These are phyloP conservation scores for Mycena kentingensis DNA, from an alignment of 768 basidiomycete species.

Conservation along the genomic window DNA sequence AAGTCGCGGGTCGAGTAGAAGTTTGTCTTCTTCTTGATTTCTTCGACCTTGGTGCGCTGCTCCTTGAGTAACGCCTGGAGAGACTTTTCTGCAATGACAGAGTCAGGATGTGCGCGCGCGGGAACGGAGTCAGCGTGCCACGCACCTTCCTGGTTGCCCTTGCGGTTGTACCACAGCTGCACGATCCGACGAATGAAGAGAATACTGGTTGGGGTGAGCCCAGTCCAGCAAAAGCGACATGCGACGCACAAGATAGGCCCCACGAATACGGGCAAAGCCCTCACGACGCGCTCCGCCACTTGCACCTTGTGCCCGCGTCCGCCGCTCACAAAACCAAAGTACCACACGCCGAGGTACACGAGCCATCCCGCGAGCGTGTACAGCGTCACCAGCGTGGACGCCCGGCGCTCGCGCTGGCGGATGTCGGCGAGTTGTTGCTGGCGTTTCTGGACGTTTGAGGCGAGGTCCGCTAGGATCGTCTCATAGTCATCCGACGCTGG, in stretches of 20 bases:
- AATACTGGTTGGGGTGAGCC: slow-evolving; percentile 45
- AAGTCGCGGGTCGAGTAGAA: slow-evolving; percentile 91
- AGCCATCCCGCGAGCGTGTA: slow-evolving; percentile 79
- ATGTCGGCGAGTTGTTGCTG: slow-evolving; percentile 79
- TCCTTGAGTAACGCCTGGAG: slow-evolving; percentile 72
- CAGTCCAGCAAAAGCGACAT: not conserved
- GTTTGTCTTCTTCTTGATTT: slow-evolving; percentile 97
- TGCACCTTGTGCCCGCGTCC: slow-evolving; percentile 31
- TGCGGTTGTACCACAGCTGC: slow-evolving; percentile 81
- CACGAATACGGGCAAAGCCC: slow-evolving; percentile 60
- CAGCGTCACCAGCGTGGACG: slow-evolving; percentile 74
- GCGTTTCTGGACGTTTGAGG: slow-evolving; percentile 69
- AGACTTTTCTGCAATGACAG: slow-evolving; percentile 62
- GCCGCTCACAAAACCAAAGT: slow-evolving; percentile 51
- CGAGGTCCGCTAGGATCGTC: slow-evolving; percentile 65
- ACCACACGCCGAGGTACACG: slow-evolving; percentile 74
- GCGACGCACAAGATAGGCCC: slow-evolving; percentile 80
- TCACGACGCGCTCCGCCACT: slow-evolving; percentile 44
- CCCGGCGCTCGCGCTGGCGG: slow-evolving; percentile 78
- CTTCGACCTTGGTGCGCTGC: slow-evolving; percentile 86
- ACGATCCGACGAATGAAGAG: slow-evolving; percentile 79
- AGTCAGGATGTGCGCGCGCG: slow-evolving; percentile 5
- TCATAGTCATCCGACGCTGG: slow-evolving; percentile 68
- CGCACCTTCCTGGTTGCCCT: slow-evolving; percentile 79
- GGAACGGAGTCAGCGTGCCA: not conserved